A percentile compares a stretch with the other conserved stretches of the same genome.
These are phyloP conservation scores for Auricularia heimuer DNA, from an alignment of 768 basidiomycete species.

Conservation along the genomic window DNA sequence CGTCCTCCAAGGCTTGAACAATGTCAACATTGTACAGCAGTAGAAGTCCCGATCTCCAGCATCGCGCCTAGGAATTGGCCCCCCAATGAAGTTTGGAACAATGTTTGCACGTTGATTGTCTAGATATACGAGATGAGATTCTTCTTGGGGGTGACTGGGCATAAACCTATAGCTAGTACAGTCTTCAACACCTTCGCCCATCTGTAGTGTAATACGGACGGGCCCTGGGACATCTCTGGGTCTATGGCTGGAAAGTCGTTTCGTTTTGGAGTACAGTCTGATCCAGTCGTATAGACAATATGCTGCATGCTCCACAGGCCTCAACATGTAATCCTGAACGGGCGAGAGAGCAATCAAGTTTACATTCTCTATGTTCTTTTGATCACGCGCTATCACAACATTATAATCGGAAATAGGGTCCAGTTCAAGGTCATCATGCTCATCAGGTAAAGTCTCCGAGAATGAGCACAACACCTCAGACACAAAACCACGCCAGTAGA, in stretches of 20 bases:
- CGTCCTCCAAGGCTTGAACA: slow-evolving; percentile 17
- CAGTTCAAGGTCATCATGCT: too few relatives aligned
- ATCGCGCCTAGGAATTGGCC: not conserved
- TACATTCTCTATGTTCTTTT: not conserved
- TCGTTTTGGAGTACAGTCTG: not conserved
- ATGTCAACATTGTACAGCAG: not conserved
- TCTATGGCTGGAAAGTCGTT: not conserved
- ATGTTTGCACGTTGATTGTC: not conserved
- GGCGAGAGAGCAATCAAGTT: not conserved
- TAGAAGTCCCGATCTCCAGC: not conserved
- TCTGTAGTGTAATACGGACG: not conserved
- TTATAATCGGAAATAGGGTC: not conserved
- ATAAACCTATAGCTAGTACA: not conserved
- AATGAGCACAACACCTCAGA: not conserved
- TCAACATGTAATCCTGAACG: not conserved
- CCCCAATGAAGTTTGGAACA: not conserved
- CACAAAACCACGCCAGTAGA: slow-evolving; percentile 1
- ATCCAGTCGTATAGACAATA: slow-evolving; percentile 2
- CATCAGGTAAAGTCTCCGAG: too few relatives aligned
- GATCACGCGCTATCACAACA: not conserved
- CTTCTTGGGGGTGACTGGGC: not conserved
- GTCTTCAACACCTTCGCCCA: not conserved
- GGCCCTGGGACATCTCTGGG: not conserved
- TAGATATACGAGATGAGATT: not conserved
- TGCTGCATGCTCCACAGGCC: not conserved